Evolutionary conservation across 768 basidiomycete genomes (phyloP), one percentile per base, ranked within the genome.

Genomic region (Porpolomopsis calyptriformis): DNA sequence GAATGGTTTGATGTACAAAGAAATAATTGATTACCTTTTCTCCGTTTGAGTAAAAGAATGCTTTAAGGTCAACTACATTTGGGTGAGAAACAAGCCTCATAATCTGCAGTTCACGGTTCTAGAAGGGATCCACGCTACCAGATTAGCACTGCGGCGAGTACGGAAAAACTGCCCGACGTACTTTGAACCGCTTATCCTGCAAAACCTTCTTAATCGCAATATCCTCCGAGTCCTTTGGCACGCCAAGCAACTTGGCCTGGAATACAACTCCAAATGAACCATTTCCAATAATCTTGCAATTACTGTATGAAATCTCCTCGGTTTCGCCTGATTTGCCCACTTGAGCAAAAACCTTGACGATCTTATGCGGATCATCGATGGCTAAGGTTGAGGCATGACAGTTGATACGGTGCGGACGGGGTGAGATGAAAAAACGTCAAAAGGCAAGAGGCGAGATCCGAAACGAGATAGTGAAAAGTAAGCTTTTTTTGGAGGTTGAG

Each of bases 111-210:
- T 99, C 96, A 56, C 96, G 96, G 69, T 98, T 98, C 94, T 98
- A 64, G 39, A n/a, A 43, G 10, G 27, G 46, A 33, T 31, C 34
- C 48, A 16, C 24, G 10, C 40, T 25, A 4, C 27, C 23, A 14
- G 24, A 18, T 42, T 12, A 34, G 25, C 7, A 9, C 27, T 4
- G 19, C 16, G 45, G n/a, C 38, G 45, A 45, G 51, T 43, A 55
- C 49, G 53, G 50, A 49, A 52, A 49, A 44, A 46, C 47, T 47
- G 43, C 14, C 19, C 27, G 20, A 56, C 76, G 52, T 51, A 93
- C 94, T 89, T 99, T 99, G 85, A 99, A 99, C 55, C 96, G 81
- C 76, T 99, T 99, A 72, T 99, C 96, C 74, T 99, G 96, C 51
- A 99, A 68, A 42, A 99, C 96, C 74, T 97, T 98, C 88, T 99